Evolutionary conservation across 1,284 basidiomycete genomes (phyloP), one percentile per base, ranked within the genome.

Genomic region (Ustilago esculenta): DNA sequence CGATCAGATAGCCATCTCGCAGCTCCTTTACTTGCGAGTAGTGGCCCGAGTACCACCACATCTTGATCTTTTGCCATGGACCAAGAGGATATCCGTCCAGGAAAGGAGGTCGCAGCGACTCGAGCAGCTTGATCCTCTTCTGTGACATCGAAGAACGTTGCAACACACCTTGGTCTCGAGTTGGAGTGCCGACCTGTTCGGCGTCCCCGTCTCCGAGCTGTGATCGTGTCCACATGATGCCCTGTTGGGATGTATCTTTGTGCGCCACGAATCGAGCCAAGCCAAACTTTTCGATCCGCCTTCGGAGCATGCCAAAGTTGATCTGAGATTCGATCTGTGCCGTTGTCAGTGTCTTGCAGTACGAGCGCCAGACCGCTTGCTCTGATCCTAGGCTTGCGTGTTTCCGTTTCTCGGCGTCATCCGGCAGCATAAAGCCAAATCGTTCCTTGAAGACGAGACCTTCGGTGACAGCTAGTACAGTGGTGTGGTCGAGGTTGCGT

Each of bases 241-340:
- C 75, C 15, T 77, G 59, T 23, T 72, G 70, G 15, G 75, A 76
- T 14, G 77, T 75, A 23, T 80, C 79, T 45, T 70, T 69, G 52
- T 81, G 80, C 12, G 80, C 73, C 7, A 74, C 57, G 58, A 79
- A 79, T 17, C 80, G 74, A 11, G 73, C 76, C n/a, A 79, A 44
- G 9, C 80, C 80, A 35, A 81, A 81, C 47, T 77, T 81, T 52
- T 81, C 80, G 45, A 81, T 80, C 10, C 80, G 70, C 15, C 65
- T 32, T 27, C 70, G 48, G 8, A 81, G 64, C 45, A 81, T 47
- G 1, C 56, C 52, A 24, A 79, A 73, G 48, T 67, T 69, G 14
- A 81, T 36, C 20, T 68, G 61, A 7, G 76, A 79, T 45, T 71
- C 66, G 39, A 81, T 72, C 46, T 81, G 73, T 6, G 71, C 75